Conservation (phyloP, 2,329 filamentous ascomycete genomes). For the Aspergillus sp. region DNA sequence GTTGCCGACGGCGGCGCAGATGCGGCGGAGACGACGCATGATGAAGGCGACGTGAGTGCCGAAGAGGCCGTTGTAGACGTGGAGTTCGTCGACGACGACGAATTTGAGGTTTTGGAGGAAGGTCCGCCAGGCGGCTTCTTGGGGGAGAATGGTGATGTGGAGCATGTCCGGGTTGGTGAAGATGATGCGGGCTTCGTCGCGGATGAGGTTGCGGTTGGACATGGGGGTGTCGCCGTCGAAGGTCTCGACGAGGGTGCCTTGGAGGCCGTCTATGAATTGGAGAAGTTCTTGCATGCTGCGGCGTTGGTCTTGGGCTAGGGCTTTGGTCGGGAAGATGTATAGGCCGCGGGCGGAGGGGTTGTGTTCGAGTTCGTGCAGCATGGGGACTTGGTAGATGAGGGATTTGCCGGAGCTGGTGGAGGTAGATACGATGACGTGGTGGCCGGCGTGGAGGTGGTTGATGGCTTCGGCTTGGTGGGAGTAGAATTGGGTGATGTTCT, state of each 20-base stretch:
- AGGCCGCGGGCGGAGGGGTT: conserved; percentile 79
- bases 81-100: conserved; percentile 88
- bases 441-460: conserved; percentile 78
- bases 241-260: conserved; percentile 79
- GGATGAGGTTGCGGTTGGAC: conserved; percentile 72
- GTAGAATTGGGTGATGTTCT: conserved; percentile 81
- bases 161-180: conserved; percentile 99
- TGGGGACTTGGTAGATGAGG: conserved; percentile 94
- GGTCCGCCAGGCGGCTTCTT: conserved; percentile 83
- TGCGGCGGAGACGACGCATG: conserved; percentile 82
- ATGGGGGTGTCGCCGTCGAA: conserved; percentile 95
- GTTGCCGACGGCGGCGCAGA: conserved; percentile 91
- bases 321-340: conserved; percentile 98
- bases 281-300: conserved; percentile 85
- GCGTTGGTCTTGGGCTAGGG: conserved; percentile 89
- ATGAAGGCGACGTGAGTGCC: conserved; percentile 93
- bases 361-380: conserved; percentile 80
- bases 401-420: conserved; percentile 97
- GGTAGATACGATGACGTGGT: conserved; percentile 88
- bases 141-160: conserved; percentile 87
- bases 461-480: conserved; percentile 92
- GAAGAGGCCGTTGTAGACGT: conserved; percentile 94
- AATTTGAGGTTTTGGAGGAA: conserved; percentile 89
- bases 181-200: conserved; percentile 86
- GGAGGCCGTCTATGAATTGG: conserved; percentile 73